Base-by-base conservation (phyloP, 2,329 filamentous ascomycete genomes). In the Drechslera avenae region DNA sequence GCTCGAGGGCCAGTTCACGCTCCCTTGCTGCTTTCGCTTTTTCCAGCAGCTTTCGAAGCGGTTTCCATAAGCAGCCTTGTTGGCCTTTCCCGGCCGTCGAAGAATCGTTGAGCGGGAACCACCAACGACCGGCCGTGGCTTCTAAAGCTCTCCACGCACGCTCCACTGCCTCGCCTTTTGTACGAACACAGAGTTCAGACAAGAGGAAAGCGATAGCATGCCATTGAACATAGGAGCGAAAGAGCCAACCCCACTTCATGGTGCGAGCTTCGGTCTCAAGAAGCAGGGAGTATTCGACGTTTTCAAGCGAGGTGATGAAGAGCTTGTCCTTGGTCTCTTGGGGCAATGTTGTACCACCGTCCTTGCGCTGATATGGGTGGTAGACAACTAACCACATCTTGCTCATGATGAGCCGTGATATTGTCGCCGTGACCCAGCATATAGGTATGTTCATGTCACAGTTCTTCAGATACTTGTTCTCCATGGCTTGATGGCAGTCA, bases 311-410 rank as follows among this genome's bases (percentile, higher is more conserved):
- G 0, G 86, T 88, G 18, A 86, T 75, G 67, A 91, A 89, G 1
- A 92, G 78, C 50, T 85, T 85, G 54, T 90, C 83, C 49, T 85
- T 83, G 7, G 84, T 83, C 39, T 86, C 85, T 41, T 83, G 79
- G 0, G 84, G 81, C 6, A 88, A 76, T 19, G 78, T 79, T 7
- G 78, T 47, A 59, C 68, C 79, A 8, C 80, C 78, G 19, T 84
- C 81, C 28, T 81, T 79, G 43, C 85, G 82, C 26, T 88, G 84
- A 63, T 87, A 81, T 0, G 89, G 88, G 60, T 93, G 86, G 63
- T 93, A 89, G 2, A 90, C 81, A 52, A 91, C 81, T 30, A 94
- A 79, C 76, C 86, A 90, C 78, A 91, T 85, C 73, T 91, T 93
- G 44, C 86, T 86, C 74, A 91, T 83, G 55, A 92, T 85, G 26